Evolutionary conservation across 768 basidiomycete genomes (phyloP), one percentile per base, ranked within the genome.

Genomic region (Suillus decipiens): DNA sequence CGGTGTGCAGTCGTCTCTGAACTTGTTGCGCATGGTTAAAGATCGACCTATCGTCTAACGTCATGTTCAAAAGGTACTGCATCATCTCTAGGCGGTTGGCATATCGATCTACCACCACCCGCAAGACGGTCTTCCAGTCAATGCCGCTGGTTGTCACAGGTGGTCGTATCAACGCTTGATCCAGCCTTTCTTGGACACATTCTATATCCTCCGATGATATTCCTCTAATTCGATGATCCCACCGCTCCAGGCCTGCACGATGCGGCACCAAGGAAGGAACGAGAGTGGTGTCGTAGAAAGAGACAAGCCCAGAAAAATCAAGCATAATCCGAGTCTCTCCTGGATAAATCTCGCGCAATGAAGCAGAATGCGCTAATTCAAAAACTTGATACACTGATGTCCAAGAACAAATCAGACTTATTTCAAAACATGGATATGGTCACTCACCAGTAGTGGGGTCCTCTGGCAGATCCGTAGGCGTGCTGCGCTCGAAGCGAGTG

Each of bases 51-150:
- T 72, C 62, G 6, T 70, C 53, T 5, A 36, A 12, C 14, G 41
- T 51, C 39, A 61, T 53, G 48, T 75, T 73, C 6, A 83, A 70
- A 31, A 80, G 69, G 62, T 79, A 71, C 19, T 70, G 75, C 5
- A 81, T 64, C 22, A 77, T 60, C 59, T 82, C 79, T 15, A 85
- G 71, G 22, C 83, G 70, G 17, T 73, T 77, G 9, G 73, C 74
- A 60, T 80, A 81, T 9, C 81, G 78, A 43, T 82, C 75, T 6
- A 74, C 70, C n/a, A 83, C 68, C 34, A 78, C 72, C 10, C 74
- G 72, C 17, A 77, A 66, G 48, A 82, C 68, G 1, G 74, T 73
- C 34, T 67, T 67, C 83, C 83, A 84, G 65, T 85, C 81, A 3
- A 82, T 61, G 1, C 74, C 75, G 60, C 77, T 81, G 1, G 65